Base-by-base conservation (phyloP, 1,284 basidiomycete genomes). In the Trametes pubescens region DNA sequence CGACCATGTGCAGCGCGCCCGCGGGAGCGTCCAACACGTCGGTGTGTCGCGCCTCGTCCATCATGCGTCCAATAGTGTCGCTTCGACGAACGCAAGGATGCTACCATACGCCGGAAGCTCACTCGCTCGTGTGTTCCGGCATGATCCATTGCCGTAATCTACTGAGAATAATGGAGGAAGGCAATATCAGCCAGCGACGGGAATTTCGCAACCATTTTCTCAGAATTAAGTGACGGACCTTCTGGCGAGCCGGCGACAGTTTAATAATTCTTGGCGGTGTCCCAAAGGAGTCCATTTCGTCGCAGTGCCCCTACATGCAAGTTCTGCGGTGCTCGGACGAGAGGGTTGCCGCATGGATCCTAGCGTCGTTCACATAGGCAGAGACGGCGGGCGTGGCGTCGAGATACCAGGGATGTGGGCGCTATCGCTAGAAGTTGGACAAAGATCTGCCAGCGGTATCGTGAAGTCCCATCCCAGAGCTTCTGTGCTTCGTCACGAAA, bases 11-110 rank as follows among this genome's bases (percentile, higher is more conserved):
- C 37, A 44, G 40, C 49, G 26, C 34, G 35, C 40, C 9, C 40
- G 57, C 49, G 57, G 40, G 57, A 59, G 57, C 51, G 49, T 46
- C 57, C 57, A 46, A 22, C 34, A 35, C 40, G 57, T 59, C 57
- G 57, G 57, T 35, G 57, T 59, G 57, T 22, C 34, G 40, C 10
- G n/a, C 53, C 6, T 24, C 18, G 16, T 11, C 26, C 9, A 21
- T 9, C 14, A 14, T 21, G 40, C 53, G 35, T 18, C 53, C 53
- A 55, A 55, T 55, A 8, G 29, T 29, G 18, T 46, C 26, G 40
- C 43, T 14, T 24, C 26, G 26, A 34, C 24, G 29, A 21, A 18
- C 40, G 16, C 53, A 18, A 44, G 24, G 24, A 40, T n/a, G 6
- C 24, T 22, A 18, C 16, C 7, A 4, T 44, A 13, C 18, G 21